Base-by-base conservation (phyloP, 768 basidiomycete species). In the Solioccasus polychromus region DNA sequence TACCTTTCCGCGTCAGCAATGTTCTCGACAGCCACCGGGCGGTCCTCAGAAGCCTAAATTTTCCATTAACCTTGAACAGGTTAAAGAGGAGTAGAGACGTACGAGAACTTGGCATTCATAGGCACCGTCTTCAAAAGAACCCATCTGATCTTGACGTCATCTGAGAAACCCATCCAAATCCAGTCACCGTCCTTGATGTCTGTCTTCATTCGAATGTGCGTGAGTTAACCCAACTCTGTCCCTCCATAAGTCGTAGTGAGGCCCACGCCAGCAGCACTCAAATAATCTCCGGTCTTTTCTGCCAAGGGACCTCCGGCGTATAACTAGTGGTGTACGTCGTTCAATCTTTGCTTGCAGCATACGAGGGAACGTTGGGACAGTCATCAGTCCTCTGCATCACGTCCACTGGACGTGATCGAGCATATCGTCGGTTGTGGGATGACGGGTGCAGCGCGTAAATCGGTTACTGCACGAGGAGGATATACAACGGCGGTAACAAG, bases 81-180 rank as follows among this genome's bases (percentile, higher is more conserved):
- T n/a, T n/a, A n/a, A n/a, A n/a, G n/a, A n/a, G n/a, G n/a, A n/a
- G n/a, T n/a, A n/a, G n/a, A 41, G 11, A 22, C 58, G 11, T 35
- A 74, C 73, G 39, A 70, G 42, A 17, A 68, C 35, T 22, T 72
- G 62, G 3, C 58, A 54, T 47, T 74, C 73, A 29, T 61, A 74
- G 0, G 54, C 51, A 10, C 48, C 57, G 22, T 62, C 60, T 6
- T 56, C 67, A 28, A 67, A 9, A 68, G 66, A 7, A 63, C 39
- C 54, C 67, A 66, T n/a, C 59, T 48, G 9, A 52, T 1, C 3
- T 51, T 75, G 9, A 57, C 9, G 5, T 47, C 14, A 14, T 53
- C 51, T 4, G 39, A 19, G 24, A 47, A 47, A 35, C 7, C 31
- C n/a, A 52, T 0, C 50, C 44, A 52, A 23, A 35, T 37, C 59